phyloP scores from a whole-genome alignment of 345 rosid genomes.

The Xanthoceras sorbifolium region DNA sequence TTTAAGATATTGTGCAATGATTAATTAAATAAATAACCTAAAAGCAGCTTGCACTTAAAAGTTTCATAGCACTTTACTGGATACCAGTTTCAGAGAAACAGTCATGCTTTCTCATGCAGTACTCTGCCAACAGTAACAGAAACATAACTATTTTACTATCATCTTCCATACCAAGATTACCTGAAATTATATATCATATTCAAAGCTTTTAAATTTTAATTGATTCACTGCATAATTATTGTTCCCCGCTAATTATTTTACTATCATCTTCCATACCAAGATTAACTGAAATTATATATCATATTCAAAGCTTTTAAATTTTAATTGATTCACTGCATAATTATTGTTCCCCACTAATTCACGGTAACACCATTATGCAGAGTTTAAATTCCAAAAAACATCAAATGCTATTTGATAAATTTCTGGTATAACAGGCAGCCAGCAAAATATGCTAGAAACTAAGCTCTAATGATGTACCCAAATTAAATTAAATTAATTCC shows the following conservation, averaged over 20 bases:
- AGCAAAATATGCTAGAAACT: neutral
- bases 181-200: neutral
- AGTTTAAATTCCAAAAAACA: neutral
- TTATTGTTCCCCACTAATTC: neutral
- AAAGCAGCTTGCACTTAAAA: neutral
- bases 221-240: neutral
- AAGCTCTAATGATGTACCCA: neutral
- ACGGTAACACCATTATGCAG: neutral
- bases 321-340: neutral
- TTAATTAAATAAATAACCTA: neutral
- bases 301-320: neutral
- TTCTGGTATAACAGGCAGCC: neutral
- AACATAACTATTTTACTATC: neutral
- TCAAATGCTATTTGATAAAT: neutral
- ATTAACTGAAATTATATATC: neutral
- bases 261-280: neutral
- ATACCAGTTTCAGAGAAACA: neutral
- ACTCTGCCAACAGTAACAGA: no score
- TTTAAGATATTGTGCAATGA: neutral
- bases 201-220: neutral
- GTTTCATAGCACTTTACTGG: no score
- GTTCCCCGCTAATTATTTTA: neutral
- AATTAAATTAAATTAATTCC: neutral
- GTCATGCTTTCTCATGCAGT: neutral
- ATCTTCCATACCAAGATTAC: neutral